Percentiles rank a stretch among this genome's conserved stretches.
Evolutionary conservation across 768 basidiomycete genomes (phyloP).

Genomic region (Collybia sp.): DNA sequence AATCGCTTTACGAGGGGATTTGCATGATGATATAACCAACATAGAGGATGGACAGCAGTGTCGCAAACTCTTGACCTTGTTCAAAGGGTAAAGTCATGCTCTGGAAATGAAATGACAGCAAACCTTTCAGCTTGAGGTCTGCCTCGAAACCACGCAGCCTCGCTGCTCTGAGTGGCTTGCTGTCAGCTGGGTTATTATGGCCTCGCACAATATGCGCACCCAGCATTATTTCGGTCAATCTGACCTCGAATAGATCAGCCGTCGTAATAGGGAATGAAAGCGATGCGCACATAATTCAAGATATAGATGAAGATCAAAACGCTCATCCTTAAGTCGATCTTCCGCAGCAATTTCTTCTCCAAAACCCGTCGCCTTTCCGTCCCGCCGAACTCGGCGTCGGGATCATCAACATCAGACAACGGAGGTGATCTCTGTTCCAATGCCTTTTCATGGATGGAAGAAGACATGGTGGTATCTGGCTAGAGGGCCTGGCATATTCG

Average conservation of each 20-base stretch:
- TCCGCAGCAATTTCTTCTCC: constrained; percentile 49
- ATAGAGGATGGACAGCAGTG: constrained; percentile 65
- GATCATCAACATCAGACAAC: constrained; percentile 9
- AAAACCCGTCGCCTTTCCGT: constrained; percentile 37
- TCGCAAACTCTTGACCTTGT: constrained; percentile 54
- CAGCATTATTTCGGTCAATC: constrained; percentile 76
- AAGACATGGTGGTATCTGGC: constrained; percentile 8
- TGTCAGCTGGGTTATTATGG: background rate
- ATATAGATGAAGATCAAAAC: constrained; percentile 50
- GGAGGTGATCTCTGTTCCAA: background rate
- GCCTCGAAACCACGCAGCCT: constrained; percentile 67
- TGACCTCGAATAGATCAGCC: constrained; percentile 17
- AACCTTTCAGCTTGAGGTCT: constrained; percentile 55
- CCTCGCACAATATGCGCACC: constrained; percentile 29
- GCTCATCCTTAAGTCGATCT: constrained; percentile 53
- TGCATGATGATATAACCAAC: constrained; percentile 78
- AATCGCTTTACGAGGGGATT: constrained; percentile 58
- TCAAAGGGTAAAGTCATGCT: background rate
- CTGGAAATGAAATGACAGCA: background rate
- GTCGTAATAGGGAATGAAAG: background rate
- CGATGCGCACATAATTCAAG: constrained; percentile 36
- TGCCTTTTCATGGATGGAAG: constrained; percentile 14
- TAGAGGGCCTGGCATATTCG: background rate
- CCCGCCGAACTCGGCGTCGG: constrained; percentile 46
- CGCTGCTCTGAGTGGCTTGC: constrained; percentile 46